Conservation (phyloP, 768 basidiomycete genomes). For the Naganishia kalamii region DNA sequence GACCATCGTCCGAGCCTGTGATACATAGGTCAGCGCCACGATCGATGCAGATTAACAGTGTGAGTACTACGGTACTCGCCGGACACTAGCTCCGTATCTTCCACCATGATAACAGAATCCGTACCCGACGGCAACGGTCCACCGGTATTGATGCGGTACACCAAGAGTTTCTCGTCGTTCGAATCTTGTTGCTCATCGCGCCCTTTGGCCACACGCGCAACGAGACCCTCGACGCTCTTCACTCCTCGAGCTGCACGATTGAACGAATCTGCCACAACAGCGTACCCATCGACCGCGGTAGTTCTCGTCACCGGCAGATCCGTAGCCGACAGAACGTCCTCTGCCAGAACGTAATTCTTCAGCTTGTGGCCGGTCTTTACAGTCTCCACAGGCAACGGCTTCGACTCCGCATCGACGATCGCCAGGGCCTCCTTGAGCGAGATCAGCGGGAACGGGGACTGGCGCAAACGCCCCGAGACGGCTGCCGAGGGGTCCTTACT, state of each 20-base stretch:
- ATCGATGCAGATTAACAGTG: background rate
- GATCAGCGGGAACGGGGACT: slow-evolving; percentile 70
- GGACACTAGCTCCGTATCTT: slow-evolving; percentile 65
- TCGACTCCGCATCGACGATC: slow-evolving; percentile 52
- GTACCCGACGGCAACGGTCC: slow-evolving; percentile 68
- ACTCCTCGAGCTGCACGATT: background rate
- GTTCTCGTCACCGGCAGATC: slow-evolving; percentile 62
- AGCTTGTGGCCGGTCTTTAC: slow-evolving; percentile 51
- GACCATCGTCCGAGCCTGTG: slow-evolving; percentile 50
- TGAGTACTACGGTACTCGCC: background rate
- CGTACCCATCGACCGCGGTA: slow-evolving; percentile 86
- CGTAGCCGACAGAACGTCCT: slow-evolving; percentile 62
- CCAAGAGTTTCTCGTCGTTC: slow-evolving; percentile 9
- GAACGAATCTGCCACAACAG: slow-evolving; percentile 47
- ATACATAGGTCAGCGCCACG: background rate
- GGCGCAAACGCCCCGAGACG: slow-evolving; percentile 63
- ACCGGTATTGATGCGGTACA: slow-evolving; percentile 80
- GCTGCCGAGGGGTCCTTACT: slow-evolving; percentile 47
- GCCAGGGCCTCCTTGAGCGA: slow-evolving; percentile 61
- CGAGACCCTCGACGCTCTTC: background rate
- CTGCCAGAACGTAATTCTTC: slow-evolving; percentile 66
- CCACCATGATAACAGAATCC: slow-evolving; percentile 84
- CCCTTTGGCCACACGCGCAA: slow-evolving; percentile 22
- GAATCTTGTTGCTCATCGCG: background rate
- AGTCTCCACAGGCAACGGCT: slow-evolving; percentile 19